Evolutionary conservation across 192 early-diverging fungal genomes (phyloP).

Genomic region (Dissophora ornata): DNA sequence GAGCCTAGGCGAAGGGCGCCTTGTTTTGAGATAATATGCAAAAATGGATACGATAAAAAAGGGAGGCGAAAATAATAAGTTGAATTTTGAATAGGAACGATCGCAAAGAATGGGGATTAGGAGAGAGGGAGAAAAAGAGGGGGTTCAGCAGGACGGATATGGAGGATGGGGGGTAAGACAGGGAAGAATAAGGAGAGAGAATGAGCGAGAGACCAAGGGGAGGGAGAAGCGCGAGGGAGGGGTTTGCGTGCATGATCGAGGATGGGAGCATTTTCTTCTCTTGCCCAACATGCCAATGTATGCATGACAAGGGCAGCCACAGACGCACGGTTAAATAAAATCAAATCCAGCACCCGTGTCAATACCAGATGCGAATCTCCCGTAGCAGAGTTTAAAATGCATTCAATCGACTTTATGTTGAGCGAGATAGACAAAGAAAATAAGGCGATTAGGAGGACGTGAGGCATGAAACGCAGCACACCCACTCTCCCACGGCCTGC

Average conservation of each 20-base stretch:
- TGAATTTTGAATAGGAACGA: not conserved
- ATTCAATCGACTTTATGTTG: too few relatives aligned
- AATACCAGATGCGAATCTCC: too few relatives aligned
- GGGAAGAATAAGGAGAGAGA: constrained; percentile 7
- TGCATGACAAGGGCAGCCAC: too few relatives aligned
- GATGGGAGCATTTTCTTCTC: not conserved
- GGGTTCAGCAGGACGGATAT: not conserved
- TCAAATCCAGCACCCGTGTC: too few relatives aligned
- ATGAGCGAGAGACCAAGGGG: constrained; percentile 9
- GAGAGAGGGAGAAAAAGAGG: constrained; percentile 10
- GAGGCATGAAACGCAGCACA: too few relatives aligned
- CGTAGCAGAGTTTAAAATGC: too few relatives aligned
- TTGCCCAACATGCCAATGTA: constrained; percentile 17
- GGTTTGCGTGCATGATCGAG: not conserved
- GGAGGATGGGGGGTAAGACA: constrained; percentile 9
- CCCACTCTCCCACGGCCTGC: too few relatives aligned
- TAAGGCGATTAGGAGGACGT: too few relatives aligned
- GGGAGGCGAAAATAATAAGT: too few relatives aligned
- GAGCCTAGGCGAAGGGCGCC: too few relatives aligned
- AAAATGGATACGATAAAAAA: not conserved
- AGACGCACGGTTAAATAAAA: too few relatives aligned
- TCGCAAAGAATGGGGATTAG: constrained; percentile 19
- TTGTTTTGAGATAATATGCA: not conserved
- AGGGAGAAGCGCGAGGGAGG: not conserved
- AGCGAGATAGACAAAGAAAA: too few relatives aligned